Percentiles rank a stretch among this genome's conserved stretches.
Conservation (phyloP, 352 stramenopile species). For the Globisporangium nodosum region DNA sequence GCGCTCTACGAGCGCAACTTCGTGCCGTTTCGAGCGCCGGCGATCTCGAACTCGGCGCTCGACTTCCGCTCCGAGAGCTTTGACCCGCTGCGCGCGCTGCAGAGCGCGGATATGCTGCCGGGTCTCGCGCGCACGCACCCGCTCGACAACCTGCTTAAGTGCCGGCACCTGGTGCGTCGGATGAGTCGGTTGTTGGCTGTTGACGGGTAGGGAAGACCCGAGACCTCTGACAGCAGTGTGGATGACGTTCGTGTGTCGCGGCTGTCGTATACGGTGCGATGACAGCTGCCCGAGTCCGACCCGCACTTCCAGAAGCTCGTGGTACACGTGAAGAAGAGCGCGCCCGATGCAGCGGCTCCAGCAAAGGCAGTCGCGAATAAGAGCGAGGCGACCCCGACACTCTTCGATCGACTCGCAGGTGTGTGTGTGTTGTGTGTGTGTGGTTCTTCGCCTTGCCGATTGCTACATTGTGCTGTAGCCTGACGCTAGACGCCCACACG, state of each 20-base stretch:
- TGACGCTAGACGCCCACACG: background rate
- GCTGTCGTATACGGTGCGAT: no score
- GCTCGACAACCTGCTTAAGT: constrained; percentile 90
- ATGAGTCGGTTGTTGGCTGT: background rate
- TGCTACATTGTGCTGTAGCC: background rate
- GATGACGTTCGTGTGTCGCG: no score
- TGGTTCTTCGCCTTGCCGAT: constrained; percentile 8
- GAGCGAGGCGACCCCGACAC: constrained; percentile 19
- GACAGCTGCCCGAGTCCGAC: constrained; percentile 59
- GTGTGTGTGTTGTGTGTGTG: constrained; percentile 2
- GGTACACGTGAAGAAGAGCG: constrained; percentile 23
- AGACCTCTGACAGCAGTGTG: no score
- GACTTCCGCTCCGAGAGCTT: constrained; percentile 56
- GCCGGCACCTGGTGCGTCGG: constrained; percentile 49
- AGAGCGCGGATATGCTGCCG: background rate
- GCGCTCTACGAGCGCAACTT: constrained; percentile 33
- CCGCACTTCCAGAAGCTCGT: constrained; percentile 41
- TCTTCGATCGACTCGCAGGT: constrained; percentile 62
- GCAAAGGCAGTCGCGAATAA: constrained; percentile 8
- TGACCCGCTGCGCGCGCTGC: constrained; percentile 48
- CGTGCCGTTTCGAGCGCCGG: constrained; percentile 14
- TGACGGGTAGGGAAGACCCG: background rate
- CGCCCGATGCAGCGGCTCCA: background rate
- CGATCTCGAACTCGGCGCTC: constrained; percentile 17
- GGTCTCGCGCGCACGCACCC: constrained; percentile 29